A percentile compares a stretch with the other conserved stretches of the same genome.
These are phyloP conservation scores for Cylindrotheca closterium DNA, from an alignment of 108 stramenopile genomes.

Conservation along the genomic window DNA sequence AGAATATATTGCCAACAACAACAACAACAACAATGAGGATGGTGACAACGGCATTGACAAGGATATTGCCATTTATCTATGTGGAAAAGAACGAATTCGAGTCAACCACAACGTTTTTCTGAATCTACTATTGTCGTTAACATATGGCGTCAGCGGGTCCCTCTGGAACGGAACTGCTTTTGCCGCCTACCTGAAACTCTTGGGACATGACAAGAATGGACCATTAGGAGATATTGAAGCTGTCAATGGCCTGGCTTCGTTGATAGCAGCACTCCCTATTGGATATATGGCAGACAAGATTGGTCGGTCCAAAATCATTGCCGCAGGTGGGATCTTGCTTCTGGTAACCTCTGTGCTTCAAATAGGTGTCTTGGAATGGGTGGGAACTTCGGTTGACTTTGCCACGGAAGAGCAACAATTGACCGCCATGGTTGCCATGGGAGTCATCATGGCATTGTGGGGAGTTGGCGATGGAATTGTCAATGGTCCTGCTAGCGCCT, in stretches of 20 bases:
- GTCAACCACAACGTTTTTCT: constrained; percentile 39
- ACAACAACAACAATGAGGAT: no score
- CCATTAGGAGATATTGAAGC: constrained; percentile 64
- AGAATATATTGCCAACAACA: no score
- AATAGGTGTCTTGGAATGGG: constrained; percentile 27
- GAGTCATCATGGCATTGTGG: constrained; percentile 42
- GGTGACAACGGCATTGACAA: background rate
- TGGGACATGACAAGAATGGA: constrained; percentile 45
- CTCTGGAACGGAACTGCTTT: constrained; percentile 41
- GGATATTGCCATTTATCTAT: constrained; percentile 12
- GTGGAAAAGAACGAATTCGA: background rate
- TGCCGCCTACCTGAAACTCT: constrained; percentile 52
- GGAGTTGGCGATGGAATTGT: constrained; percentile 56
- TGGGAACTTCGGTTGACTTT: constrained; percentile 13
- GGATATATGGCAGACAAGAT: constrained; percentile 59
- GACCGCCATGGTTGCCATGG: constrained; percentile 26
- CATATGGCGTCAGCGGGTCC: constrained; percentile 24
- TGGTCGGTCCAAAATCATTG: constrained; percentile 39
- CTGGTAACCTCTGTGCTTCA: constrained; percentile 36
- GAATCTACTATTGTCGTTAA: constrained; percentile 13
- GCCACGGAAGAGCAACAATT: constrained; percentile 2
- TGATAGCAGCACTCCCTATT: constrained; percentile 60
- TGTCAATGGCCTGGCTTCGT: constrained; percentile 44
- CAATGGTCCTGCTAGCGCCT: constrained; percentile 54
- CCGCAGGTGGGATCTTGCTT: constrained; percentile 38